phyloP scores from a whole-genome alignment of 805 yeast genomes.

The Wilhelminamyces savonicus region DNA sequence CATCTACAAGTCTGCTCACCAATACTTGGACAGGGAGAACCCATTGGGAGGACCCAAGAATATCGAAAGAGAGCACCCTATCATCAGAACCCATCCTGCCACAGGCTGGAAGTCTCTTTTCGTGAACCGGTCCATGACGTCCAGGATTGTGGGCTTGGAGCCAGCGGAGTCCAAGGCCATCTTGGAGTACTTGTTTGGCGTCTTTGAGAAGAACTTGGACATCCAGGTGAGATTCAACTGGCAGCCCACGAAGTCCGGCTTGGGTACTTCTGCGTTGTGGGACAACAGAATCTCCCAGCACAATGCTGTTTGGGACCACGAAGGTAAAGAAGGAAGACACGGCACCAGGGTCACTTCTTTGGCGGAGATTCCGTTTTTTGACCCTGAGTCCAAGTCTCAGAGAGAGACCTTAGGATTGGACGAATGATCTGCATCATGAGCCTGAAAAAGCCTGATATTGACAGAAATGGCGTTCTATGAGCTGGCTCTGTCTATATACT shows the following conservation, averaged over 20 bases:
- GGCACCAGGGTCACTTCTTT: constrained; percentile 45
- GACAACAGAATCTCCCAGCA: constrained; percentile 54
- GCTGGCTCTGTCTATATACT: no score
- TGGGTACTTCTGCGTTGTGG: constrained; percentile 52
- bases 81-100: constrained; percentile 27
- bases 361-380: constrained; percentile 50
- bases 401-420: constrained; percentile 46
- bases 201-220: constrained; percentile 12
- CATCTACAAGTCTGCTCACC: constrained; percentile 34
- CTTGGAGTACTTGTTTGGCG: constrained; percentile 8
- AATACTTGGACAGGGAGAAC: constrained; percentile 28
- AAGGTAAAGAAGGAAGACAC: constrained; percentile 39
- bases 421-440: no score
- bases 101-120: constrained; percentile 27
- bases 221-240: constrained; percentile 14
- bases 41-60: constrained; percentile 25
- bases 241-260: constrained; percentile 15
- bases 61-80: constrained; percentile 24
- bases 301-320: constrained; percentile 47
- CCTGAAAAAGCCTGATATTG: no score
- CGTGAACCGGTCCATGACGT: constrained; percentile 24
- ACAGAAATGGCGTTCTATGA: no score
- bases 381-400: constrained; percentile 44
- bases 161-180: constrained; percentile 16
- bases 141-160: constrained; percentile 23